A percentile compares a stretch with the other conserved stretches of the same genome.
Conservation (phyloP, 352 stramenopile species). For the Pythium rhizo-oryzae region DNA sequence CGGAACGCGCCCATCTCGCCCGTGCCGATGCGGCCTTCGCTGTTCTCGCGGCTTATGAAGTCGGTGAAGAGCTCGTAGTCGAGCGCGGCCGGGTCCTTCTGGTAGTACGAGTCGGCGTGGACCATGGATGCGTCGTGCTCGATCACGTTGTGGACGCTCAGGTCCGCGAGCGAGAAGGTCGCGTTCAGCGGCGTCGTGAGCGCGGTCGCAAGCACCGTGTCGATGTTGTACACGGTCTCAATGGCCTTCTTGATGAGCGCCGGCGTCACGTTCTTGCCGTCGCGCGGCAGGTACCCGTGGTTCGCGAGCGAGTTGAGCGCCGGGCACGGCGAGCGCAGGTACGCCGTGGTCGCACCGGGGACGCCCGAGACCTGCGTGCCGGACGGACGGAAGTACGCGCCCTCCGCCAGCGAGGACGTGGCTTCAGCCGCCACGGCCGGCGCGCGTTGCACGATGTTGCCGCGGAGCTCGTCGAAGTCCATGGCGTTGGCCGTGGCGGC, state of each 20-base stretch:
- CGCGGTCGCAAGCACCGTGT: neutral
- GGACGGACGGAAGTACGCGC: conserved; percentile 35
- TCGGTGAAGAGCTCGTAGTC: conserved; percentile 33
- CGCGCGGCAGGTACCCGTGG: conserved; percentile 48
- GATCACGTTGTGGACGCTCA: conserved; percentile 56
- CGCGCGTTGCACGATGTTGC: neutral
- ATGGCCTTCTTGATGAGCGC: conserved; percentile 20
- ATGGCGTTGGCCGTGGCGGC: conserved; percentile 5
- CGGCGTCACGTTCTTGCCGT: conserved; percentile 40
- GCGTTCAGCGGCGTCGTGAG: conserved; percentile 17
- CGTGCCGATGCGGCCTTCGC: neutral
- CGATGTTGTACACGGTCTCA: conserved; percentile 30
- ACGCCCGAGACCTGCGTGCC: conserved; percentile 34
- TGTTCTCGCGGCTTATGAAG: conserved; percentile 26
- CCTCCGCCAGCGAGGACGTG: neutral
- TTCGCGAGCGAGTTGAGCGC: conserved; percentile 53
- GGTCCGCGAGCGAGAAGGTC: conserved; percentile 47
- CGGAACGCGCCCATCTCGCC: conserved; percentile 2
- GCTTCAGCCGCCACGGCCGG: neutral
- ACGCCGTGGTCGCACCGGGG: conserved; percentile 21
- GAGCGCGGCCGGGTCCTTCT: conserved; percentile 32
- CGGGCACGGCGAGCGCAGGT: conserved; percentile 46
- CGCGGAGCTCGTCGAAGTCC: neutral
- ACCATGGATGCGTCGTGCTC: conserved; percentile 79
- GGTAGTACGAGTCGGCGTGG: conserved; percentile 52